phyloP scores from a whole-genome alignment of 1,284 basidiomycete genomes.

The Cutaneotrichosporon cyanovorans region DNA sequence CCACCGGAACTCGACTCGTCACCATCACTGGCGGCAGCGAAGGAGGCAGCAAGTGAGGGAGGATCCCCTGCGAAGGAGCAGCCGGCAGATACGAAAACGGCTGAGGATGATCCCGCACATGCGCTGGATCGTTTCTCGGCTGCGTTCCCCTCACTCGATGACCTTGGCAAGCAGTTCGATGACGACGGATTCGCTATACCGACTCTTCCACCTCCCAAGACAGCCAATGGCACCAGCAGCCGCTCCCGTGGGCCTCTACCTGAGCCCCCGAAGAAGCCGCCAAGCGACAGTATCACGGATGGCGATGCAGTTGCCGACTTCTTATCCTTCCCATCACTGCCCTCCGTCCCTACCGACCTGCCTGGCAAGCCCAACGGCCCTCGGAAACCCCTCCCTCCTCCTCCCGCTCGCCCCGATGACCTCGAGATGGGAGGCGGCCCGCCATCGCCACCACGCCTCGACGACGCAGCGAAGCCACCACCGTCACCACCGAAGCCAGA shows the following conservation, averaged over 20 bases:
- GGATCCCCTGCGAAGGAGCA: too few species aligned
- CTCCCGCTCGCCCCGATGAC: constrained; percentile 1
- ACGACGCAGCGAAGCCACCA: neutral
- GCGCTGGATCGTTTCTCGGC: constrained; percentile 1
- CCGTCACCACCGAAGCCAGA: constrained; percentile 24
- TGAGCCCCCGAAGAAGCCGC: constrained; percentile 2
- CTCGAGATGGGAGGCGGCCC: neutral
- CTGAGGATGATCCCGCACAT: too few species aligned
- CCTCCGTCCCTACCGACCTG: constrained; percentile 12
- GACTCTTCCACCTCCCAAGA: neutral
- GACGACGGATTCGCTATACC: constrained; percentile 11
- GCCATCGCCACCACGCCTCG: constrained; percentile 3
- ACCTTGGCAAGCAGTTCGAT: constrained; percentile 40
- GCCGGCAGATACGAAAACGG: too few species aligned
- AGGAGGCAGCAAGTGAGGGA: too few species aligned
- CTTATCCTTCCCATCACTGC: constrained; percentile 10
- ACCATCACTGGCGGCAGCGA: too few species aligned
- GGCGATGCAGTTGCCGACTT: constrained; percentile 3
- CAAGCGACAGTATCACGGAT: neutral
- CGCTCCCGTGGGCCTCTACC: neutral
- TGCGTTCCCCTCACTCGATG: constrained; percentile 40
- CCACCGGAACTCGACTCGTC: too few species aligned
- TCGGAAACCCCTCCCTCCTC: constrained; percentile 6
- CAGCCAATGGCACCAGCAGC: neutral
- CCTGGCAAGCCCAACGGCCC: neutral